phyloP scores from a whole-genome alignment of 495 filamentous ascomycete species.

The Talaromyces proteolyticus region DNA sequence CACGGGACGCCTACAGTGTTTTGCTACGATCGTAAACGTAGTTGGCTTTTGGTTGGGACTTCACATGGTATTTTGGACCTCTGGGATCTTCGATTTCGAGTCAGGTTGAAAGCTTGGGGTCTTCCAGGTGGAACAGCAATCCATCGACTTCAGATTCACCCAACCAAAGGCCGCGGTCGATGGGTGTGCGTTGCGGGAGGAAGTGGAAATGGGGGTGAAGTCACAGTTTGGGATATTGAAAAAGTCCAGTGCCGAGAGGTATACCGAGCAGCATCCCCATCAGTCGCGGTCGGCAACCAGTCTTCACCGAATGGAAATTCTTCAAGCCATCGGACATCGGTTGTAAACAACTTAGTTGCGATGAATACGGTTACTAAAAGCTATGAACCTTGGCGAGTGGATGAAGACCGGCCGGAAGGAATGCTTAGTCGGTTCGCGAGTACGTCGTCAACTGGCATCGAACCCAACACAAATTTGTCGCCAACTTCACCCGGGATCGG shows the following conservation, averaged over 20 bases:
- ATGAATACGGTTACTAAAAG: conserved; percentile 51
- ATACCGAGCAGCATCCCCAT: conserved; percentile 54
- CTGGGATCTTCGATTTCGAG: conserved; percentile 92
- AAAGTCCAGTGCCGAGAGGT: conserved; percentile 85
- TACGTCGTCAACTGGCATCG: conserved; percentile 39
- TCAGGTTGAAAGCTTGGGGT: conserved; percentile 84
- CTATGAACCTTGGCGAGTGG: conserved; percentile 84
- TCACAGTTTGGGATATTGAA: conserved; percentile 95
- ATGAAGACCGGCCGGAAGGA: conserved; percentile 81
- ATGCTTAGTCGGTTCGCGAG: conserved; percentile 87
- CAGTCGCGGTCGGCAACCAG: not conserved
- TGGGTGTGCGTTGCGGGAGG: conserved; percentile 86
- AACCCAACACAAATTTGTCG: conserved; percentile 30
- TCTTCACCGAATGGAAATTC: not conserved
- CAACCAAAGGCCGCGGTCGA: conserved; percentile 64
- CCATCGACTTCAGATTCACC: conserved; percentile 72
- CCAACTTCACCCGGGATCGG: conserved; percentile 26
- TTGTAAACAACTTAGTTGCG: conserved; percentile 32
- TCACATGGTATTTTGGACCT: conserved; percentile 89
- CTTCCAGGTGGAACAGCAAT: conserved; percentile 77
- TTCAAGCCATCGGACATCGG: conserved; percentile 9
- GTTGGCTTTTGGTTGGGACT: conserved; percentile 88
- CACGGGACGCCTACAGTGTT: conserved; percentile 94
- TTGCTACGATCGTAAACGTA: conserved; percentile 73
- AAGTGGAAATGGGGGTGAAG: conserved; percentile 76